These are phyloP conservation scores for Claviceps purpurea DNA, from an alignment of 2,329 filamentous ascomycete species.

Conservation along the genomic window DNA sequence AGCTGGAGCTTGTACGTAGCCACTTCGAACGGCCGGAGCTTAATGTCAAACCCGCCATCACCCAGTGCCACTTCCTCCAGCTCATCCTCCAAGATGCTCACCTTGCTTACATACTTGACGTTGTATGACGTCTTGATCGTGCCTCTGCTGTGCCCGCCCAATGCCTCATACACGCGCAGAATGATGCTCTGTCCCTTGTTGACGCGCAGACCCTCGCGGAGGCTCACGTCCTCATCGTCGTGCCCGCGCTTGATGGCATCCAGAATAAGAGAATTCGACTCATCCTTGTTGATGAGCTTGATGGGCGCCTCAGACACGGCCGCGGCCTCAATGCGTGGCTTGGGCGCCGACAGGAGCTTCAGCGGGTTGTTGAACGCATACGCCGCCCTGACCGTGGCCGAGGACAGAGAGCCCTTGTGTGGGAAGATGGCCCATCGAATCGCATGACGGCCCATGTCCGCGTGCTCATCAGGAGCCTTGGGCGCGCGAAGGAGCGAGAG, in stretches of 20 bases:
- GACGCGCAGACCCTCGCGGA: constrained; percentile 44
- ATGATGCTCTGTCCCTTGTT: constrained; percentile 69
- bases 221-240: constrained; percentile 62
- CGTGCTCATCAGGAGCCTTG: constrained; percentile 85
- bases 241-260: constrained; percentile 92
- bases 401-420: constrained; percentile 58
- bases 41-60: constrained; percentile 42
- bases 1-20: constrained; percentile 59
- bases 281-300: constrained; percentile 46
- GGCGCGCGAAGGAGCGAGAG: constrained; percentile 74
- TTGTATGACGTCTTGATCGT: constrained; percentile 53
- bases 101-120: constrained; percentile 67
- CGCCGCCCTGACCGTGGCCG: constrained; percentile 65
- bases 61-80: constrained; percentile 46
- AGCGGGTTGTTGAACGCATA: constrained; percentile 86
- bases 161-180: constrained; percentile 71
- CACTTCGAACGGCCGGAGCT: constrained; percentile 71
- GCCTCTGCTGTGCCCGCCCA: constrained; percentile 69
- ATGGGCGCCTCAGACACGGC: constrained; percentile 38
- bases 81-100: constrained; percentile 83
- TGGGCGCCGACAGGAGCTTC: constrained; percentile 19
- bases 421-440: constrained; percentile 89
- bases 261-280: constrained; percentile 53
- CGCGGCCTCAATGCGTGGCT: constrained; percentile 15
- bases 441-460: constrained; percentile 81